Base-by-base conservation (phyloP, 371 early-diverging fungal species). In the Mucor irregularis region DNA sequence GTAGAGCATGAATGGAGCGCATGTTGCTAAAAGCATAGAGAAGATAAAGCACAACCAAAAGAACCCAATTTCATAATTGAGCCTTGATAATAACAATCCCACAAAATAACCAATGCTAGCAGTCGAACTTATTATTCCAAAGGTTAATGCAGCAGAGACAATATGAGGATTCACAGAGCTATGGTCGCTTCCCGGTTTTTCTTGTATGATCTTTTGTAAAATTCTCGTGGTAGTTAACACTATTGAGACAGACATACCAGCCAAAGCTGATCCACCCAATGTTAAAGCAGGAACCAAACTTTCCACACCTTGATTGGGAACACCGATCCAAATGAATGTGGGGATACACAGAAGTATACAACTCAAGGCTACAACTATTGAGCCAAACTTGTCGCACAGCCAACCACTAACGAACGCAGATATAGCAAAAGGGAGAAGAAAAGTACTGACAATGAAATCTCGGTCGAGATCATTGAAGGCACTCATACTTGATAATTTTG, bases 271-370 rank as follows among this genome's bases (percentile, higher is more conserved):
- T 2, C 53, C 60, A 2, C 37, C 37, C 22, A 59, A 31, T 10
- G 37, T 22, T 3, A 59, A 21, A 9, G 60, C 60, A 2, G 60
- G 21, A 13, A 59, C 53, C 8, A 59, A 17, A n/a, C 60, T 53
- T 19, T 52, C 53, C 3, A 59, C 26, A 19, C 26, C 34, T 19
- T 59, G 45, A 19, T 59, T 39, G 6, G 60, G 60, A 3, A 59
- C 47, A 29, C 60, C 60, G 4, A 59, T 33, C 60, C 60, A 59
- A n/a, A 59, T 53, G n/a, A 53, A 59, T 8, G 53, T 33, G 14
- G 60, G 60, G 11, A 53, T 40, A 2, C 34, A 48, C 13, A 61
- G 48, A 30, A 61, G 43, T 4, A 31, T 16, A 21, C 45, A 49
- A 2, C 44, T 55, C 4, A 55, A 31, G 8, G 50, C 46, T 24